Evolutionary conservation across 345 rosid species (phyloP), one percentile per base, ranked within the genome.

Genomic region (Lumnitzera littorea): DNA sequence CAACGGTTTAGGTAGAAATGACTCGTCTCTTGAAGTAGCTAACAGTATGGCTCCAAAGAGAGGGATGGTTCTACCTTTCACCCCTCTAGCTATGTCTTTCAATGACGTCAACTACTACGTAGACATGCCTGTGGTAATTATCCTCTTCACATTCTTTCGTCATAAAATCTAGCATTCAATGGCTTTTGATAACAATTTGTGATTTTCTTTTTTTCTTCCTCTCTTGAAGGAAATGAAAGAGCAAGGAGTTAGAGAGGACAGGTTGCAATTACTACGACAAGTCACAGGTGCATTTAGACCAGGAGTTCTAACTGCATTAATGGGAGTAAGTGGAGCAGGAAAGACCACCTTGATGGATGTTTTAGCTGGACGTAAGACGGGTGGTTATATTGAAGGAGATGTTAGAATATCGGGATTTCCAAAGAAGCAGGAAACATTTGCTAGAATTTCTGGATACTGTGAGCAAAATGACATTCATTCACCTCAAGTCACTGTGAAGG

Each of bases 321-420:
- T 92, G 96, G 98, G 98, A 62, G 96, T 89, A 23, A 87, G 98
- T 67, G 96, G 98, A 68, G 98, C 98, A 14, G 98, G 98, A 64
- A 92, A 92, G 84, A 92, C 96, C 0, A 89, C 96, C 8, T 63
- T 92, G 77, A 89, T 92, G 98, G 98, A 92, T 81, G 96, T 89
- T 79, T 73, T 92, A 53, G 94, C 96, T 0, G 98, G 98, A 66
- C 71, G 98, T 66, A 92, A 92, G 67, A 89, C 96, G 0, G 91
- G 92, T 57, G 95, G 98, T 63, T 91, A 89, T 63, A 69, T 91
- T 1, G 96, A 91, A 52, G 98, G 98, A 11, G 96, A 87, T 48
- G 71, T 89, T 43, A 79, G 81, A 78, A 89, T 92, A 67, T 89
- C 94, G 0, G 96, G 98, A 46, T 92, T 70, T 63, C 83, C 84